Evolutionary conservation across 2,329 filamentous ascomycete species (phyloP).

Genomic region (Pseudopithomyces chartarum): DNA sequence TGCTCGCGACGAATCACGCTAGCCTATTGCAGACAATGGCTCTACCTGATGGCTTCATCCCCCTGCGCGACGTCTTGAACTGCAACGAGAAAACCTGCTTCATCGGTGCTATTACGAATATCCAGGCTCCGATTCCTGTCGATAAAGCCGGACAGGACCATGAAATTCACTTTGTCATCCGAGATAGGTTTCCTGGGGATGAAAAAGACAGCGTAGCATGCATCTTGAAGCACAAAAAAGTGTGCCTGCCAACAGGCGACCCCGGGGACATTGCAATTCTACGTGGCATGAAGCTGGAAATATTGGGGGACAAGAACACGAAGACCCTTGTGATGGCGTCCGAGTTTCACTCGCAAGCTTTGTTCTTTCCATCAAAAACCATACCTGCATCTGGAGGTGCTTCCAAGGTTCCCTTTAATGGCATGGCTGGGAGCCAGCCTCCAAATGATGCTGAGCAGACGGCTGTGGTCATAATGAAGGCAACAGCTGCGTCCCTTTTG

Average conservation of each 20-base stretch:
- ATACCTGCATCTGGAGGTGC: constrained; percentile 17
- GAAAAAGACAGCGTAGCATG: constrained; percentile 9
- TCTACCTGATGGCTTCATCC: constrained; percentile 1
- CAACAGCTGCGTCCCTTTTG: constrained; percentile 19
- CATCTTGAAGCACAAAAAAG: constrained; percentile 23
- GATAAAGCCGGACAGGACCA: constrained; percentile 54
- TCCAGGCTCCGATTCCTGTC: constrained; percentile 57
- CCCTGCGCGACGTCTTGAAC: constrained; percentile 18
- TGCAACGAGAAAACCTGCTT: constrained; percentile 56
- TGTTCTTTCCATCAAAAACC: constrained; percentile 8
- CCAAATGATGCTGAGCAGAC: constrained; percentile 27
- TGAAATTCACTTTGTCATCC: constrained; percentile 43
- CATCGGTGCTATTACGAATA: constrained; percentile 73
- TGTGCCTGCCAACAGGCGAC: constrained; percentile 43
- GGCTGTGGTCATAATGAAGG: constrained; percentile 30
- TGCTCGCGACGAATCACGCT: neutral
- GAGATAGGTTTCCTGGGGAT: constrained; percentile 40
- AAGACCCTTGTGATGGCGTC: neutral
- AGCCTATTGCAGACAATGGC: constrained; percentile 4
- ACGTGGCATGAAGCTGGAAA: constrained; percentile 4
- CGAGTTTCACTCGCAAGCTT: neutral
- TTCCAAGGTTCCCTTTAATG: constrained; percentile 17
- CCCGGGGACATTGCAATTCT: constrained; percentile 3
- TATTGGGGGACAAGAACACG: neutral
- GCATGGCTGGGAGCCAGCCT: constrained; percentile 7